Evolutionary conservation across 257 asterid species (phyloP).

Genomic region (Jacaranda copaia): DNA sequence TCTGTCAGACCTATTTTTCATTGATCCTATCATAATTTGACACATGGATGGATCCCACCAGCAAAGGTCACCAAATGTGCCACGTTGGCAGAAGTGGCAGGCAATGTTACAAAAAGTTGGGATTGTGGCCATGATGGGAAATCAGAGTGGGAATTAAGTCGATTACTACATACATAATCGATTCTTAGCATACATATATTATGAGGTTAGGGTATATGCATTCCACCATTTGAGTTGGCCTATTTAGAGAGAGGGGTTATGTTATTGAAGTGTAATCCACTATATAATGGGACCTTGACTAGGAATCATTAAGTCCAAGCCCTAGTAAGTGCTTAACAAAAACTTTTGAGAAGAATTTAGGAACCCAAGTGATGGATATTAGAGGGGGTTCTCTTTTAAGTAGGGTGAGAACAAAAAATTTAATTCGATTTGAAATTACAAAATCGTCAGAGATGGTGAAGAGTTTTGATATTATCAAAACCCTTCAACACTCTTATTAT

Average conservation of each 20-base stretch:
- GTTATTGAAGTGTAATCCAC: conserved; percentile 23
- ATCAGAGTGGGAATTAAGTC: not conserved
- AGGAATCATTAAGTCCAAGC: conserved; percentile 38
- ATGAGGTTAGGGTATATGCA: not conserved
- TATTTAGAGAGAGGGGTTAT: not conserved
- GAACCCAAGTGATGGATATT: too few species aligned
- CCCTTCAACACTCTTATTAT: too few species aligned
- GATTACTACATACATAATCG: not conserved
- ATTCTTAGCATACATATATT: not conserved
- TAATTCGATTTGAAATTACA: too few species aligned
- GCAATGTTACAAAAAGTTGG: not conserved
- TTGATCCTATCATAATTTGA: not conserved
- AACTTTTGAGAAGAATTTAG: not conserved
- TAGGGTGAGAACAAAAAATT: too few species aligned
- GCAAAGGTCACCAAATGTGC: conserved; percentile 15
- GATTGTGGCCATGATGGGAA: conserved; percentile 4
- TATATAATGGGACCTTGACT: conserved; percentile 29
- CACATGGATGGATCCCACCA: not conserved
- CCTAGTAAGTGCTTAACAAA: conserved; percentile 5
- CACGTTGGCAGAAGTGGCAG: conserved; percentile 6
- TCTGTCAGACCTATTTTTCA: not conserved
- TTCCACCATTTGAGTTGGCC: not conserved
- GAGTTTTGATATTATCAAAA: too few species aligned
- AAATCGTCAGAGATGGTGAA: too few species aligned
- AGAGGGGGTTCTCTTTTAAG: too few species aligned